These are phyloP conservation scores for Cryphonectria parasitica DNA, from an alignment of 2,329 filamentous ascomycete genomes.

Conservation along the genomic window DNA sequence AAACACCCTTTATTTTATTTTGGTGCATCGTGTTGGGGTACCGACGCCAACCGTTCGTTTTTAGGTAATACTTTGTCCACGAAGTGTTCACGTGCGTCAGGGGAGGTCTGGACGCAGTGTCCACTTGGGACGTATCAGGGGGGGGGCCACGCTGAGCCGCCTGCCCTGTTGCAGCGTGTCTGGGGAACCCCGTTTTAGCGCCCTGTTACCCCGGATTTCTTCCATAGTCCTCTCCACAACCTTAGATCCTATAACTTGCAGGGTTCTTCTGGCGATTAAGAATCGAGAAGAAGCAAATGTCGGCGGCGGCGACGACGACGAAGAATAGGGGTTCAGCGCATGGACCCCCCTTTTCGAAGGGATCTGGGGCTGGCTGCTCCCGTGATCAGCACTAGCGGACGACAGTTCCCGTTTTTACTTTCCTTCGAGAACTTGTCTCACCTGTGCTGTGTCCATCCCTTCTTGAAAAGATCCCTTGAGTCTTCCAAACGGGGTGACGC, in stretches of 20 bases:
- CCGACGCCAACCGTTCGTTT: slow-evolving; percentile 20
- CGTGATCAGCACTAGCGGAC: background rate
- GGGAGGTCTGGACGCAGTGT: slow-evolving; percentile 11
- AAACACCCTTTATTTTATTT: background rate
- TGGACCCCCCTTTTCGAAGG: no score
- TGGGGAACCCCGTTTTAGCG: slow-evolving; percentile 12
- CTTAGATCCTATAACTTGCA: background rate
- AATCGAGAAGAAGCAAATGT: background rate
- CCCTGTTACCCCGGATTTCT: slow-evolving; percentile 17
- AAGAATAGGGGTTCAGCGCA: background rate
- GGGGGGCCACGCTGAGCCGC: slow-evolving; percentile 3
- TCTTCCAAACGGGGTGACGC: background rate
- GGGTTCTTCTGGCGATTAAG: background rate
- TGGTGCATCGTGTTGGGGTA: background rate
- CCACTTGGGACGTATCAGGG: background rate
- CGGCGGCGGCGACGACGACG: background rate
- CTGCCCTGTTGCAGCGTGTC: slow-evolving; percentile 4
- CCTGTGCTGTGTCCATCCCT: background rate
- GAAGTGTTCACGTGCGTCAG: slow-evolving; percentile 24
- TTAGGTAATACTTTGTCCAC: slow-evolving; percentile 29
- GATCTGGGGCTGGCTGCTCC: background rate
- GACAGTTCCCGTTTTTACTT: background rate
- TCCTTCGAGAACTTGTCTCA: background rate
- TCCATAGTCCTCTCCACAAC: background rate
- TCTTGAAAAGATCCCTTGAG: background rate